Conservation (phyloP, 2,329 filamentous ascomycete genomes). For the Beauveria scarabaeidicola region DNA sequence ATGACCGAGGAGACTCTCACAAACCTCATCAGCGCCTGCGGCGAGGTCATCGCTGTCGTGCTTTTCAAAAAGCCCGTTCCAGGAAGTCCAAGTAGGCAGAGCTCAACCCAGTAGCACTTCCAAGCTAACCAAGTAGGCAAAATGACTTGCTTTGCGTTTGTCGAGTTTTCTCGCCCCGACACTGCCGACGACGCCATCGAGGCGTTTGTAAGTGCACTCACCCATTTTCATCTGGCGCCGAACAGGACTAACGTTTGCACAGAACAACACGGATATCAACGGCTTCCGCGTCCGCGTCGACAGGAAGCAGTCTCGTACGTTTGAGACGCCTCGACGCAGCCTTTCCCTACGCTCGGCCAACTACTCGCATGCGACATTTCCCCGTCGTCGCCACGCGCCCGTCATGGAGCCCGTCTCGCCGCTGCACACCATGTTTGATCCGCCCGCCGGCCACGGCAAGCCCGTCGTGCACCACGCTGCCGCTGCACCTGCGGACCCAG, state of each 20-base stretch:
- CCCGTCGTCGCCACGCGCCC: slow-evolving; percentile 4
- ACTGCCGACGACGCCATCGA: slow-evolving; percentile 28
- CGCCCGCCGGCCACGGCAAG: neutral
- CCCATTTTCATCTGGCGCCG: neutral
- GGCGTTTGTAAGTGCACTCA: slow-evolving; percentile 25
- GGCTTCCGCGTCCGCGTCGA: slow-evolving; percentile 29
- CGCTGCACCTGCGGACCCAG: neutral
- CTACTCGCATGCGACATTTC: slow-evolving; percentile 9
- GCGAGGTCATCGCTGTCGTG: slow-evolving; percentile 25
- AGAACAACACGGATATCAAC: slow-evolving; percentile 27
- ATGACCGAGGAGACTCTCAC: slow-evolving; percentile 28
- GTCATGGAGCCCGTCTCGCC: slow-evolving; percentile 5
- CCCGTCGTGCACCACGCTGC: neutral
- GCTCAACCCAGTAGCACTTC: neutral
- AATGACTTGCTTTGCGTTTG: slow-evolving; percentile 25
- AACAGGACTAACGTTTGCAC: neutral
- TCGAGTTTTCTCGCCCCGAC: slow-evolving; percentile 32
- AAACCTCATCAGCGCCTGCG: slow-evolving; percentile 29
- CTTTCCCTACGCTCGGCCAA: neutral
- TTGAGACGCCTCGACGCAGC: slow-evolving; percentile 15
- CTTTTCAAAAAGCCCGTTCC: slow-evolving; percentile 18
- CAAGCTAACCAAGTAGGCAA: slow-evolving; percentile 16
- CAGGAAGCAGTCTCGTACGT: slow-evolving; percentile 24
- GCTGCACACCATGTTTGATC: slow-evolving; percentile 8
- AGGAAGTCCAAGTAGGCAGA: slow-evolving; percentile 13